These are phyloP conservation scores for Boletus insuetus DNA, from an alignment of 768 basidiomycete species.

Conservation along the genomic window DNA sequence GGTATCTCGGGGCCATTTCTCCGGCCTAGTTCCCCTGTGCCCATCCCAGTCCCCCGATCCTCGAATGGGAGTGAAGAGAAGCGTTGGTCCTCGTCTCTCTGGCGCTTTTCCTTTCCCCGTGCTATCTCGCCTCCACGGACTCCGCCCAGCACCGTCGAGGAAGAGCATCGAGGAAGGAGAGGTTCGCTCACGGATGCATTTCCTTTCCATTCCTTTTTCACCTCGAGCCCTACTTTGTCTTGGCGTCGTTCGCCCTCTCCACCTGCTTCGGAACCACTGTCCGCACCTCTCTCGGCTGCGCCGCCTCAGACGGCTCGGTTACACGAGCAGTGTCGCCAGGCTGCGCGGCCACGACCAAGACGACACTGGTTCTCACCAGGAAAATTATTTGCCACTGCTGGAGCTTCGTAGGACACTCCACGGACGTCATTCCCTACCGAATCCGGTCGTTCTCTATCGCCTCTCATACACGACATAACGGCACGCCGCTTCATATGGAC, in stretches of 20 bases:
- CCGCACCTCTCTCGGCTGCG: conserved; percentile 31
- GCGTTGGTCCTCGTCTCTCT: conserved; percentile 34
- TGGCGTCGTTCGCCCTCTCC: conserved; percentile 42
- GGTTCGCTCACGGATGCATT: conserved; percentile 42
- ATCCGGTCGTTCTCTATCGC: neutral
- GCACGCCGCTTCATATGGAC: conserved; percentile 15
- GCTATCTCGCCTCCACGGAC: conserved; percentile 28
- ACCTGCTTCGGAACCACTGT: conserved; percentile 30
- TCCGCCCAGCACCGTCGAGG: conserved; percentile 20
- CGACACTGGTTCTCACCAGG: conserved; percentile 56
- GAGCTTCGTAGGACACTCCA: conserved; percentile 31
- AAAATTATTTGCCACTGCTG: conserved; percentile 46
- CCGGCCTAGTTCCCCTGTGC: conserved; percentile 28
- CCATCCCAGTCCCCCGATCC: conserved; percentile 29
- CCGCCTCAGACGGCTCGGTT: conserved; percentile 27
- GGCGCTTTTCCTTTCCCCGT: conserved; percentile 36
- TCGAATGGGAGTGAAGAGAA: conserved; percentile 32
- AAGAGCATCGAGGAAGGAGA: conserved; percentile 26
- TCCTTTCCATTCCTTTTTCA: conserved; percentile 41
- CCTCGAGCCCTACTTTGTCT: conserved; percentile 30
- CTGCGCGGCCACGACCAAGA: conserved; percentile 37
- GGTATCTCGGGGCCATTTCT: conserved; percentile 16
- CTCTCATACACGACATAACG: conserved; percentile 1
- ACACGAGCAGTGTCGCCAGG: conserved; percentile 34
- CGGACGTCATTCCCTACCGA: conserved; percentile 5